Conservation (phyloP, 2,329 filamentous ascomycete species). For the Westerdykella aurantiaca region DNA sequence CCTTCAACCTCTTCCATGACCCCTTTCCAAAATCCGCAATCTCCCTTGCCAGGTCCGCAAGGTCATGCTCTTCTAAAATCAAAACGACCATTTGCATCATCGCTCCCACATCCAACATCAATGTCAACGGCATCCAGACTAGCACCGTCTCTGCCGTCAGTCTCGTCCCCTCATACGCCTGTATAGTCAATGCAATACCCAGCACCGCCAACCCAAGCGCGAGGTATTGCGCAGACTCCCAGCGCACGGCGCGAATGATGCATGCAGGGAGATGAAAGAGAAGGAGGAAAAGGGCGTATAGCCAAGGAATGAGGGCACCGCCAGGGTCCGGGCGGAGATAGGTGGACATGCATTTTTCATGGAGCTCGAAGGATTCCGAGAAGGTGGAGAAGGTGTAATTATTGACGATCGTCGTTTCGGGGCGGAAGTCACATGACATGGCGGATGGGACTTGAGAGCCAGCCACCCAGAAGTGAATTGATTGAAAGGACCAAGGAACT, state of each 20-base stretch:
- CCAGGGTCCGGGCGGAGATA: too few species aligned
- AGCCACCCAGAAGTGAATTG: too few species aligned
- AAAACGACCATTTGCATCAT: slow-evolving; percentile 11
- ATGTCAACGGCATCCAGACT: slow-evolving; percentile 11
- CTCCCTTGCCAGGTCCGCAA: slow-evolving; percentile 1
- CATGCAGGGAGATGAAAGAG: not conserved
- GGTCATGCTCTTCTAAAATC: slow-evolving; percentile 8
- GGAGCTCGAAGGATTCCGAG: too few species aligned
- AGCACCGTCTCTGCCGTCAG: slow-evolving; percentile 5
- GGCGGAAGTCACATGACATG: too few species aligned
- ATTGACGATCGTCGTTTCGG: too few species aligned
- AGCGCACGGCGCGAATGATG: slow-evolving; percentile 9
- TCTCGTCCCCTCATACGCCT: slow-evolving; percentile 8
- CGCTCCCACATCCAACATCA: slow-evolving; percentile 9
- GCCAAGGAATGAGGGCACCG: too few species aligned
- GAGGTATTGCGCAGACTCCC: slow-evolving; percentile 11
- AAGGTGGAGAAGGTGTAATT: too few species aligned
- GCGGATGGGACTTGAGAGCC: too few species aligned
- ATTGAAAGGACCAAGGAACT: too few species aligned
- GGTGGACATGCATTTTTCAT: too few species aligned
- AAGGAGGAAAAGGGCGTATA: too few species aligned
- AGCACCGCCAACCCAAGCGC: slow-evolving; percentile 8
- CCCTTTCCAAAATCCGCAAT: not conserved
- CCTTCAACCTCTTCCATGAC: not conserved
- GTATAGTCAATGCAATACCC: slow-evolving; percentile 7